These are phyloP conservation scores for Alloteropsis semialata DNA, from an alignment of 176 grass and related monocot genomes.

Conservation along the genomic window DNA sequence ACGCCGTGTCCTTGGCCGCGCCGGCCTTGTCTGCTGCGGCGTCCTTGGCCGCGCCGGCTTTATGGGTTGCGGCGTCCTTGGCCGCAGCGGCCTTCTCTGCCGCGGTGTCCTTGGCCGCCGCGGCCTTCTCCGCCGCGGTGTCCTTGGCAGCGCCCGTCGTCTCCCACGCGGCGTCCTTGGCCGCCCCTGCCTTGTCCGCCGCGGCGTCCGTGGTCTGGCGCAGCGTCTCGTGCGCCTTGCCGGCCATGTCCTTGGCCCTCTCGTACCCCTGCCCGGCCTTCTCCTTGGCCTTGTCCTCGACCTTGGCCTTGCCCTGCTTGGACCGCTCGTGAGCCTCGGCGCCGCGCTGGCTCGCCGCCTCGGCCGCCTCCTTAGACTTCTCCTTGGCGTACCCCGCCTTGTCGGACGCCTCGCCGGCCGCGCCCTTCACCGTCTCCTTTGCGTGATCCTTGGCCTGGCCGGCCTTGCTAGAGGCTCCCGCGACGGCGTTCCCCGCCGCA, in stretches of 20 bases:
- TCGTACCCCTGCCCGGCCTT: conserved; percentile 41
- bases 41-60: conserved; percentile 9
- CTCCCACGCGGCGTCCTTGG: conserved; percentile 23
- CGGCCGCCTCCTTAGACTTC: conserved; percentile 17
- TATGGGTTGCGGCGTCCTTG: conserved; percentile 17
- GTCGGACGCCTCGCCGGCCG: conserved; percentile 26
- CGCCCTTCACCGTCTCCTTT: conserved; percentile 24
- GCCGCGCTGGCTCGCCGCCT: conserved; percentile 32
- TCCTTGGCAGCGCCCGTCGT: conserved; percentile 16
- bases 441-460: conserved; percentile 26
- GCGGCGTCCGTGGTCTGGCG: conserved; percentile 18
- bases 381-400: conserved; percentile 36
- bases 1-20: conserved; percentile 27
- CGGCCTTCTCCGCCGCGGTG: not conserved
- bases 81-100: conserved; percentile 6
- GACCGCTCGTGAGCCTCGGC: conserved; percentile 40
- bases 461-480: conserved; percentile 31
- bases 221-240: conserved; percentile 21
- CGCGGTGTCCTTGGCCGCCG: not conserved
- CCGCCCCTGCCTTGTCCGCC: not conserved
- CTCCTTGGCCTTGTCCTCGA: conserved; percentile 19
- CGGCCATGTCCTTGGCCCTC: conserved; percentile 4
- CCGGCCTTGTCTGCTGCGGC: not conserved
- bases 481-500: conserved; percentile 13
- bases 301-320: conserved; percentile 29